Percentiles rank a stretch among this genome's conserved stretches.
Conservation (phyloP, 257 asterid genomes). For the Datura wrightii region DNA sequence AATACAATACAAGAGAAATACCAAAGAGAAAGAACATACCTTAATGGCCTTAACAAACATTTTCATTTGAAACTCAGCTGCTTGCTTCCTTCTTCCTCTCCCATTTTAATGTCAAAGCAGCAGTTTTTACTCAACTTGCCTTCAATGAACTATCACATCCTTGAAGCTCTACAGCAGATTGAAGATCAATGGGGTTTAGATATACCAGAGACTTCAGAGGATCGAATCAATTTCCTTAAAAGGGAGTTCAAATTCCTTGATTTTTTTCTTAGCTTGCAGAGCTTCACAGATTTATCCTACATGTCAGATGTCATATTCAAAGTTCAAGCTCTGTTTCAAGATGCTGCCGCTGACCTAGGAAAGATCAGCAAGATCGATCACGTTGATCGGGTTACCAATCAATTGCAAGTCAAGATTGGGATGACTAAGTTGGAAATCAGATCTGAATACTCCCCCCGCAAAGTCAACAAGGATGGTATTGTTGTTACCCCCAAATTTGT, state of each 20-base stretch:
- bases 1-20: too few relatives aligned
- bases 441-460: background rate
- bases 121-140: background rate
- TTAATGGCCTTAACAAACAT: too few relatives aligned
- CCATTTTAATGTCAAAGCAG: background rate
- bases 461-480: too few relatives aligned
- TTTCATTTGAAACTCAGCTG: too few relatives aligned
- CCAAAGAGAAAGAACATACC: too few relatives aligned
- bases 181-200: background rate
- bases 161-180: background rate
- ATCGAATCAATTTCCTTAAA: constrained; percentile 3
- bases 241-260: background rate
- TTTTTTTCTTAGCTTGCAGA: background rate
- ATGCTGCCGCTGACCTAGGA: background rate
- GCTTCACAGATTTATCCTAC: background rate
- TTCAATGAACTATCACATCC: background rate
- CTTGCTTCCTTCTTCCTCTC: too few relatives aligned
- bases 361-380: background rate
- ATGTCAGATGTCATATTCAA: background rate
- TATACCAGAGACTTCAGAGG: background rate
- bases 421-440: background rate
- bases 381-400: background rate
- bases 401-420: background rate
- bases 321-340: background rate
- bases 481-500: too few relatives aligned